These are phyloP conservation scores for Paramyrothecium sp. DNA, from an alignment of 2,329 filamentous ascomycete genomes.

Conservation along the genomic window DNA sequence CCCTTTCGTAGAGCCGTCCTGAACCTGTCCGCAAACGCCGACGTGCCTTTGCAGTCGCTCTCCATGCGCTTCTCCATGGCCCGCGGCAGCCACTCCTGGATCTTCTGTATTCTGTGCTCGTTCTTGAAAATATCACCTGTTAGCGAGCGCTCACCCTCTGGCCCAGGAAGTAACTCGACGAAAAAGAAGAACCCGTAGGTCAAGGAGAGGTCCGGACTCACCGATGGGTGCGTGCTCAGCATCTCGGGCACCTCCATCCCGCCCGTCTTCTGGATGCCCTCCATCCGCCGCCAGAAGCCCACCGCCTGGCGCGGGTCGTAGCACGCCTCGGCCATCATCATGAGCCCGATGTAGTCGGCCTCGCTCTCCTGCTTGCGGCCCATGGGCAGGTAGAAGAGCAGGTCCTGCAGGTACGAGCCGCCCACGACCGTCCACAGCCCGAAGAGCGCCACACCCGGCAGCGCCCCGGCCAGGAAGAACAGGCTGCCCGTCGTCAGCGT, in stretches of 20 bases:
- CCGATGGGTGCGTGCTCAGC: constrained; percentile 74
- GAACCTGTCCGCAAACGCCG: constrained; percentile 52
- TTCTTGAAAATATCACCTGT: constrained; percentile 37
- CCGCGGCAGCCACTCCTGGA: constrained; percentile 60
- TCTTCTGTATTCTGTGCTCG: constrained; percentile 62
- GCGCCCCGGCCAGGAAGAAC: constrained; percentile 44
- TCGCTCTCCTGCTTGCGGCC: constrained; percentile 71
- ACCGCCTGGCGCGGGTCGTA: constrained; percentile 69
- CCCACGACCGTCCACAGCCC: constrained; percentile 41
- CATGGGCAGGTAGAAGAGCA: constrained; percentile 67
- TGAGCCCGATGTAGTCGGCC: constrained; percentile 76
- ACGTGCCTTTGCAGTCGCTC: constrained; percentile 54
- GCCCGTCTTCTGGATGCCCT: constrained; percentile 37
- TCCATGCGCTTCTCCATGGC: constrained; percentile 51
- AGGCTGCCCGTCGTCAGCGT: constrained; percentile 50
- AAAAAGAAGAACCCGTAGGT: neutral
- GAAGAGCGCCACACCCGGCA: constrained; percentile 38
- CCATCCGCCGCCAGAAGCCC: constrained; percentile 67
- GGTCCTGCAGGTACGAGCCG: constrained; percentile 49
- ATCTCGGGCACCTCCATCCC: constrained; percentile 63
- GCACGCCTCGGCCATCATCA: constrained; percentile 82
- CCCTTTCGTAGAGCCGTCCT: constrained; percentile 43
- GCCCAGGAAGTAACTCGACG: too few species aligned
- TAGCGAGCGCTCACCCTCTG: neutral
- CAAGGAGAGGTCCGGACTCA: too few species aligned